phyloP scores from a whole-genome alignment of 2,329 filamentous ascomycete genomes.

The Rhexocercosporidium sp. region DNA sequence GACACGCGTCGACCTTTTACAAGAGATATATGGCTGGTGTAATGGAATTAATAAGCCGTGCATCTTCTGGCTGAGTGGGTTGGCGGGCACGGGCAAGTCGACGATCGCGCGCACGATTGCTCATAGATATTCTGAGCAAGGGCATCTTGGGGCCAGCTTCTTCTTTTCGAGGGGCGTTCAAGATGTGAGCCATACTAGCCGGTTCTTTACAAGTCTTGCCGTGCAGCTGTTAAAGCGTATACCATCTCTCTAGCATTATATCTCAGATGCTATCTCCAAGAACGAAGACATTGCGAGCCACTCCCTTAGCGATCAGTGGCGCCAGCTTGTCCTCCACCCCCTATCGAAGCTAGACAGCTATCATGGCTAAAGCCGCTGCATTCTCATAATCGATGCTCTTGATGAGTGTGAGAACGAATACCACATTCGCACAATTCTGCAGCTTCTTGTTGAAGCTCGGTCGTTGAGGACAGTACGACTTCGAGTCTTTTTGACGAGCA shows the following conservation, averaged over 20 bases:
- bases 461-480: slow-evolving; percentile 25
- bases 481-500: slow-evolving; percentile 40
- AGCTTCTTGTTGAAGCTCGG: slow-evolving; percentile 25
- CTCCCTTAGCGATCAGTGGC: slow-evolving; percentile 20
- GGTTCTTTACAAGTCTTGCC: too few species aligned
- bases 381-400: slow-evolving; percentile 43
- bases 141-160: slow-evolving; percentile 38
- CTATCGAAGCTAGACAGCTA: slow-evolving; percentile 21
- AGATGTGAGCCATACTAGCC: slow-evolving; percentile 31
- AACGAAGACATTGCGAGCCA: too few species aligned
- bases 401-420: slow-evolving; percentile 40
- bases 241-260: too few species aligned
- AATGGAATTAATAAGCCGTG: slow-evolving; percentile 24
- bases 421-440: slow-evolving; percentile 31
- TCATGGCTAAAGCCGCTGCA: too few species aligned
- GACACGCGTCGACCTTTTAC: too few species aligned
- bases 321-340: slow-evolving; percentile 50
- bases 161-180: slow-evolving; percentile 40
- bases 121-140: slow-evolving; percentile 25
- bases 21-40: too few species aligned
- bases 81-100: slow-evolving; percentile 37
- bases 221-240: too few species aligned
- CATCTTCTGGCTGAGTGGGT: slow-evolving; percentile 46
- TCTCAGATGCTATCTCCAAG: too few species aligned
- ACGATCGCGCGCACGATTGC: slow-evolving; percentile 44